Conservation (phyloP, 371 early-diverging fungal species). For the Syncephalis fuscata region DNA sequence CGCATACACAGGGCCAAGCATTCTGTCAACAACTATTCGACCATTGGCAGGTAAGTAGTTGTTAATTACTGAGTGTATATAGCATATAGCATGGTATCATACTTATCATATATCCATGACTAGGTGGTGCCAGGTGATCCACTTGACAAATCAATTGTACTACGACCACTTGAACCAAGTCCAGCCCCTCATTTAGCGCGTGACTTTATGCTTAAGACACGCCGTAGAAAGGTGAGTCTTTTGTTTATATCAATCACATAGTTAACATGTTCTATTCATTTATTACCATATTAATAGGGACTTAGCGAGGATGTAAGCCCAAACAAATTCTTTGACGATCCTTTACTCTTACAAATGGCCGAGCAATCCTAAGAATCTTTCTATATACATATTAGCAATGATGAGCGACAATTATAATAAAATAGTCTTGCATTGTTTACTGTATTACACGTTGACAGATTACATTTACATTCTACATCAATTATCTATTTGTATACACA, state of each 20-base stretch:
- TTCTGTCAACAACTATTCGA: constrained; percentile 92
- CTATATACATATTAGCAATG: too few relatives aligned
- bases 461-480: too few relatives aligned
- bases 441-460: too few relatives aligned
- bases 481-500: too few relatives aligned
- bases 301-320: constrained; percentile 85
- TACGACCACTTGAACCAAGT: constrained; percentile 81
- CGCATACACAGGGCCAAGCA: constrained; percentile 92
- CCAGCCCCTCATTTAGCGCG: constrained; percentile 76
- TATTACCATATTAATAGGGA: constrained; percentile 26
- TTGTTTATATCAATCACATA: too few relatives aligned
- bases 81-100: neutral
- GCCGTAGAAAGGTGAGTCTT: constrained; percentile 68
- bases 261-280: too few relatives aligned
- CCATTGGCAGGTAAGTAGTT: constrained; percentile 63
- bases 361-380: too few relatives aligned
- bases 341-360: constrained; percentile 49
- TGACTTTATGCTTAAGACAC: constrained; percentile 95
- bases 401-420: too few relatives aligned
- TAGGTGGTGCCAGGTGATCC: constrained; percentile 92
- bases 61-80: neutral
- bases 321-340: constrained; percentile 91
- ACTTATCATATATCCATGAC: neutral
- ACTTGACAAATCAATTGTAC: constrained; percentile 67
- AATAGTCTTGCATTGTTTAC: too few relatives aligned